Percentiles rank a stretch among this genome's conserved stretches.
Evolutionary conservation across 2,329 filamentous ascomycete genomes (phyloP).

Genomic region (Teratosphaeria gauchensis): DNA sequence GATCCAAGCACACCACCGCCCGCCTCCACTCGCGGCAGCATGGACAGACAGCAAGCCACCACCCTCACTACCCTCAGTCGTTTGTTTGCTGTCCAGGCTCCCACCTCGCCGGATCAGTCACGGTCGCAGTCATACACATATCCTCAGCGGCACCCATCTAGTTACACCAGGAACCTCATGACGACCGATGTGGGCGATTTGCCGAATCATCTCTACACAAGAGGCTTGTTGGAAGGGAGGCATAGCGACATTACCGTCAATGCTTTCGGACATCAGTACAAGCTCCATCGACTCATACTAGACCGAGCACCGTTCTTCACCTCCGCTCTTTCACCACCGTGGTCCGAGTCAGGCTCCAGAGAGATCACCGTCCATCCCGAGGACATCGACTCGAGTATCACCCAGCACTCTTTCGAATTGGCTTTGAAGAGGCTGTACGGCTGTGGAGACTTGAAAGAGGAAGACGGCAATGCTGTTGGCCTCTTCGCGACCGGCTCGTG

Average conservation of each 20-base stretch:
- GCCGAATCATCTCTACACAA: slow-evolving; percentile 43
- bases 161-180: slow-evolving; percentile 12
- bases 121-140: slow-evolving; percentile 33
- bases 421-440: slow-evolving; percentile 47
- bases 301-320: slow-evolving; percentile 49
- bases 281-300: slow-evolving; percentile 45
- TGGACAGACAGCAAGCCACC: slow-evolving; percentile 29
- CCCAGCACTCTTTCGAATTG: slow-evolving; percentile 44
- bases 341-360: slow-evolving; percentile 44
- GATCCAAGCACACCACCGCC: slow-evolving; percentile 35
- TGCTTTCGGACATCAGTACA: slow-evolving; percentile 44
- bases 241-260: slow-evolving; percentile 46
- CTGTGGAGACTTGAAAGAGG: slow-evolving; percentile 37
- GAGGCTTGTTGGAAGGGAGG: slow-evolving; percentile 41
- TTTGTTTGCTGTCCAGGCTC: slow-evolving; percentile 34
- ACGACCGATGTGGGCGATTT: slow-evolving; percentile 25
- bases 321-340: slow-evolving; percentile 45
- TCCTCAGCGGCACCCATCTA: slow-evolving; percentile 9
- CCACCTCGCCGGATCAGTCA: slow-evolving; percentile 27
- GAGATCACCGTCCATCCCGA: slow-evolving; percentile 45
- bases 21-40: slow-evolving; percentile 17
- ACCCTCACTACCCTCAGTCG: slow-evolving; percentile 35
- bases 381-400: slow-evolving; percentile 45
- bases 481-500: slow-evolving; percentile 49
- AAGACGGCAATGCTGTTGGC: slow-evolving; percentile 44